A percentile compares a stretch with the other conserved stretches of the same genome.
Evolutionary conservation across 108 stramenopile genomes (phyloP).

Genomic region (Nitzschia palea): DNA sequence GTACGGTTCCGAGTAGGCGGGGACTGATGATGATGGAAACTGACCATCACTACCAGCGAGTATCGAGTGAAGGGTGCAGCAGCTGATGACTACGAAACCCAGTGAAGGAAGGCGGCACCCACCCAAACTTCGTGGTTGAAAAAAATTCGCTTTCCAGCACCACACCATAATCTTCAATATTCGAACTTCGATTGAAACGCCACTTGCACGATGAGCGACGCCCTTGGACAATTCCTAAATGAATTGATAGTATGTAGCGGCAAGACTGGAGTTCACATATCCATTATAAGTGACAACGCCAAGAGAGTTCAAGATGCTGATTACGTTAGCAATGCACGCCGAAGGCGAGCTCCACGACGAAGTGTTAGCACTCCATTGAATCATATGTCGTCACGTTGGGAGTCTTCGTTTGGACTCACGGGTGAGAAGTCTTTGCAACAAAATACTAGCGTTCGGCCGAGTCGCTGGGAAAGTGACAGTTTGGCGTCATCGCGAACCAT

Average conservation of each 20-base stretch:
- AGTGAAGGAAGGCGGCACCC: too few relatives aligned
- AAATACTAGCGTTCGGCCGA: background rate
- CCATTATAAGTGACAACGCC: slow-evolving; percentile 15
- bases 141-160: background rate
- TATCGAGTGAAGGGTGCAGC: too few relatives aligned
- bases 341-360: background rate
- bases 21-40: too few relatives aligned
- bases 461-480: slow-evolving; percentile 14
- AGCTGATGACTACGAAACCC: too few relatives aligned
- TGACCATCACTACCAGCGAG: too few relatives aligned
- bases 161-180: too few relatives aligned
- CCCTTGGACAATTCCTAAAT: background rate
- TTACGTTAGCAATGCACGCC: background rate
- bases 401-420: background rate
- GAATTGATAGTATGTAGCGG: background rate
- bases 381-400: slow-evolving; percentile 18
- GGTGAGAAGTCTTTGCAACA: background rate
- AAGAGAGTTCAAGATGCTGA: slow-evolving; percentile 3
- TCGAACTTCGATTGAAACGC: too few relatives aligned
- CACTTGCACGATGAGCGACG: slow-evolving; percentile 4
- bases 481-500: background rate
- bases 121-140: background rate
- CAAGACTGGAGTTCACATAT: slow-evolving; percentile 1
- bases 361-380: slow-evolving; percentile 16
- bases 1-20: too few relatives aligned